Evolutionary conservation across 441 rosid genomes (phyloP), one percentile per base, ranked within the genome.

Genomic region (Manihot esculenta): DNA sequence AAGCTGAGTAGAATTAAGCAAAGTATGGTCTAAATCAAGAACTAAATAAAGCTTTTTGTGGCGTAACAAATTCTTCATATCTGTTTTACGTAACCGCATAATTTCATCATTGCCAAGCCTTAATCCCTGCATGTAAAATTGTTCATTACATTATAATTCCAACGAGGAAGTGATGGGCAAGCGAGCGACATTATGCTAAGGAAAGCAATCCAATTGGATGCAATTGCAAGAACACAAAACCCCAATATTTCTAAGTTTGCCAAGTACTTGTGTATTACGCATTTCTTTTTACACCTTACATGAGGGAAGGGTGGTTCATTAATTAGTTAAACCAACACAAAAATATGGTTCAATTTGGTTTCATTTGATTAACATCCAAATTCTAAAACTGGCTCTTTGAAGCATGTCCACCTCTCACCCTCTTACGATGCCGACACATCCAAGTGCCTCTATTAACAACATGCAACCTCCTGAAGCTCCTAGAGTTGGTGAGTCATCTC

Each of bases 11-110:
- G 99, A 81, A 78, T 94, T 94, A 23, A 92, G 96, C 67, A 94
- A 66, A 0, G 98, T 92, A 70, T 94, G 98, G 62, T 94, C 99
- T 72, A 94, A 77, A 84, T 94, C 99, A 50, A 94, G 97, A 80
- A 94, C 86, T 80, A 94, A 79, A 74, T 84, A 83, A 49, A 92
- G 85, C 82, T 88, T 92, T 76, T 80, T 86, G 38, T 79, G 84
- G 60, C 82, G 72, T 49, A 87, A 76, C 79, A 92, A 80, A 53
- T 70, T 78, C 78, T 81, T 84, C 84, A 82, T 71, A 79, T 90
- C 98, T 3, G 83, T 76, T 75, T 70, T 74, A 58, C 93, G 96
- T 58, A 89, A 51, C 57, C 93, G 82, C 66, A 75, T 78, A 76
- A 92, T 83, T 77, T 94, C 99, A 72, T 87, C 94, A 73, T 80